Percentiles rank a stretch among this genome's conserved stretches.
Conservation (phyloP, 257 asterid genomes). For the Avicennia marina region DNA sequence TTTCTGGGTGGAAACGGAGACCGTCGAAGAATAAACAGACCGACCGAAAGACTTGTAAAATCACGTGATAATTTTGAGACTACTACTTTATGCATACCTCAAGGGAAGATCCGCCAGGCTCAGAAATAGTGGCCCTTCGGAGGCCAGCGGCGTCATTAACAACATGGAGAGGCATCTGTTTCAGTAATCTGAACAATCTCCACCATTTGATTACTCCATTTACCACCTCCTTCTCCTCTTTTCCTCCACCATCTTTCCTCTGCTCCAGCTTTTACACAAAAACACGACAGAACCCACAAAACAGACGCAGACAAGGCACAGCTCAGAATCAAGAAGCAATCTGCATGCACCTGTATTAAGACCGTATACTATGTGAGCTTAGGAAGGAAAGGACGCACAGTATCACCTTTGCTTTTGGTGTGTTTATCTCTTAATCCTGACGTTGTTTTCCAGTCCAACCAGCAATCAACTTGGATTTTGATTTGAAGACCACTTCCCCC, state of each 20-base stretch:
- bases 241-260: conserved; percentile 9
- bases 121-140: conserved; percentile 31
- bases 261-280: conserved; percentile 23
- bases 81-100: conserved; percentile 28
- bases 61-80: too few relatives aligned
- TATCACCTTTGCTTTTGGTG: conserved; percentile 22
- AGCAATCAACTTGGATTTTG: conserved; percentile 3
- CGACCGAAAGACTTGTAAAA: too few relatives aligned
- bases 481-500: conserved; percentile 5
- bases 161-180: conserved; percentile 33
- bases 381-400: not conserved
- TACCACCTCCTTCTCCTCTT: conserved; percentile 18
- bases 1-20: too few relatives aligned
- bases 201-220: conserved; percentile 27
- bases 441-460: conserved; percentile 3
- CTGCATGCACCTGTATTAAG: not conserved
- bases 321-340: not conserved
- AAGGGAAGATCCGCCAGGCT: conserved; percentile 33
- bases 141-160: conserved; percentile 26
- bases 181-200: conserved; percentile 33
- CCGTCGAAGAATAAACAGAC: too few relatives aligned
- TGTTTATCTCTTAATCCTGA: not conserved
- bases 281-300: not conserved
- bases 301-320: not conserved
- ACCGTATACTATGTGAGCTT: not conserved